These are phyloP conservation scores for Ascochyta rabiei DNA, from an alignment of 2,329 filamentous ascomycete genomes.

Conservation along the genomic window DNA sequence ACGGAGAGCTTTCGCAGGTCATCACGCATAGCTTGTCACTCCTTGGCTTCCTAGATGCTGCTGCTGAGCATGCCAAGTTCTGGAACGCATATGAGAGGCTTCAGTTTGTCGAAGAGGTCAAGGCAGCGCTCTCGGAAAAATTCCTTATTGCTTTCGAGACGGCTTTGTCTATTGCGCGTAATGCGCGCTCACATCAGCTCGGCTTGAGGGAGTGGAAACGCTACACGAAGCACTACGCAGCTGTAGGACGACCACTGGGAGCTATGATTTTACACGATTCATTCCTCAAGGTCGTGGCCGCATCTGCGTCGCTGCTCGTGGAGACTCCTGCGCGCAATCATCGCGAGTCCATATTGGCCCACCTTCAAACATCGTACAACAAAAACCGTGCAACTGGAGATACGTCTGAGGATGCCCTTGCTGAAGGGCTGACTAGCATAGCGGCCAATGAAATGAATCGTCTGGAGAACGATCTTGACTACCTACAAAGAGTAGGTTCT, in stretches of 20 bases:
- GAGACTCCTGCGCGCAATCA: slow-evolving; percentile 63
- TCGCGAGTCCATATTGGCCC: slow-evolving; percentile 71
- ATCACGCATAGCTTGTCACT: slow-evolving; percentile 82
- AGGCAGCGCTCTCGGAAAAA: slow-evolving; percentile 76
- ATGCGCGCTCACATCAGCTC: slow-evolving; percentile 70
- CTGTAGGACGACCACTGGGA: slow-evolving; percentile 78
- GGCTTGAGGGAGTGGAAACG: slow-evolving; percentile 84
- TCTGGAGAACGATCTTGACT: slow-evolving; percentile 88
- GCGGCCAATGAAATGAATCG: slow-evolving; percentile 83
- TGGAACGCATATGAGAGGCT: slow-evolving; percentile 80
- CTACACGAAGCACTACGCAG: slow-evolving; percentile 81
- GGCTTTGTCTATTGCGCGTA: slow-evolving; percentile 87
- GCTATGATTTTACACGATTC: slow-evolving; percentile 90
- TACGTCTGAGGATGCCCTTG: slow-evolving; percentile 39
- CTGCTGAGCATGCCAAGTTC: slow-evolving; percentile 76
- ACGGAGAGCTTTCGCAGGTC: slow-evolving; percentile 65
- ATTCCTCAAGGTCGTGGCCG: slow-evolving; percentile 83
- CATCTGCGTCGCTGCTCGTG: slow-evolving; percentile 76
- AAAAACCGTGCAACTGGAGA: slow-evolving; percentile 25
- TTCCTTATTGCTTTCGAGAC: slow-evolving; percentile 89
- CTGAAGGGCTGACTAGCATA: slow-evolving; percentile 70
- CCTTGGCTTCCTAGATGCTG: slow-evolving; percentile 87
- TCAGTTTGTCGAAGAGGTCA: slow-evolving; percentile 72
- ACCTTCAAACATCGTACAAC: slow-evolving; percentile 55
- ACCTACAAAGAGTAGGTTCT: slow-evolving; percentile 78